phyloP scores from a whole-genome alignment of 208 protist species.

The Leishmania mexicana region DNA sequence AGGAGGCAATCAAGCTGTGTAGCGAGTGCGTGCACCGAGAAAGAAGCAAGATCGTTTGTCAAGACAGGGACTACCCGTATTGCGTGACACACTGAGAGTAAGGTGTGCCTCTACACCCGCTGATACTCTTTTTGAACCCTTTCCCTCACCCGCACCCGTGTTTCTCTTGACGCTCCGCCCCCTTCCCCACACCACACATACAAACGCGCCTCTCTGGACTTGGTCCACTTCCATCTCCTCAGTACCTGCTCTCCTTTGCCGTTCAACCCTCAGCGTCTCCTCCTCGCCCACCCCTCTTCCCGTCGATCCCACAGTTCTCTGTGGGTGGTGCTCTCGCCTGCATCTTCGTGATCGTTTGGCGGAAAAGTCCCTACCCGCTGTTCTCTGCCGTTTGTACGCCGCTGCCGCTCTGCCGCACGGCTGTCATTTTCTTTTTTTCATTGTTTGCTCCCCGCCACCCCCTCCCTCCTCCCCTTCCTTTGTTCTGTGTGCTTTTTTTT shows the following conservation, averaged over 20 bases:
- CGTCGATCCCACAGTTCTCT: neutral
- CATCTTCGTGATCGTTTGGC: neutral
- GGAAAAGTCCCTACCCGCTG: neutral
- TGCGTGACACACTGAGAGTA: neutral
- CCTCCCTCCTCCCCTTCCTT: neutral
- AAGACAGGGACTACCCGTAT: neutral
- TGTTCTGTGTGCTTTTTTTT: neutral
- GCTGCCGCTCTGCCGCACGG: neutral
- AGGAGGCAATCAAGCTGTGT: neutral
- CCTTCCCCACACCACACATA: neutral
- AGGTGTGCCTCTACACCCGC: neutral
- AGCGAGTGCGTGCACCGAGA: neutral
- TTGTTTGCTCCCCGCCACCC: neutral
- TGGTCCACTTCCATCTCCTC: neutral
- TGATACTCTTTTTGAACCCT: neutral
- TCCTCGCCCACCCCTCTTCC: neutral
- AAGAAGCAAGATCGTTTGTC: neutral
- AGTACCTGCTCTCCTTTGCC: neutral
- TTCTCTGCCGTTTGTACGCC: neutral
- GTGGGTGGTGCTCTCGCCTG: neutral
- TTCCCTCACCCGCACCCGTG: neutral
- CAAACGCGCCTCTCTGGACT: neutral
- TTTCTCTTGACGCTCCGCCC: neutral
- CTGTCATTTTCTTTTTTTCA: neutral
- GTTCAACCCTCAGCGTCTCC: neutral